Evolutionary conservation across 257 asterid genomes (phyloP), one percentile per base, ranked within the genome.

Genomic region (Apocynum venetum): DNA sequence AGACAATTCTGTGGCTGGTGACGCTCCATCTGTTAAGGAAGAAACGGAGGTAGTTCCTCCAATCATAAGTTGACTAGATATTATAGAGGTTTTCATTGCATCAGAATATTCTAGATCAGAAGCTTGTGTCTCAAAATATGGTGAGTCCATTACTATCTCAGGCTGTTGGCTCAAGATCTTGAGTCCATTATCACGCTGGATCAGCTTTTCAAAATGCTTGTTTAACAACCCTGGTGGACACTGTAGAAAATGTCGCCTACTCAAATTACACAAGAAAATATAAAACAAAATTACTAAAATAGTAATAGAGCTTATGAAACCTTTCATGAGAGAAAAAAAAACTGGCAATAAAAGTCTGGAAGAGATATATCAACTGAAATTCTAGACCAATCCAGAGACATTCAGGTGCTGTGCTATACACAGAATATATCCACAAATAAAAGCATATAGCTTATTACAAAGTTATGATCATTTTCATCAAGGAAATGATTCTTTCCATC

Each of bases 161-260:
- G 82, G 91, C 77, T 87, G 92, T 80, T 25, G 90, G 85, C 96
- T 94, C 86, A 94, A 81, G 64, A 82, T 72, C 72, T 81, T 66
- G 44, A 92, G 97, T 49, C 93, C 91, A 31, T 38, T 38, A 78
- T 94, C 97, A 80, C 92, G 87, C 81, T 87, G 96, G 78, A 92
- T 80, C 85, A 94, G 89, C 86, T 91, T 92, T 77, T 94, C 98
- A 76, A 82, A 94, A 80, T 92, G 93, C 89, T 88, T 92, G 84
- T 85, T 89, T 76, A 94, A 76, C 80, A 82, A 82, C 41, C 97
- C 94, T 73, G 89, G 88, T 59, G 92, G 90, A 82, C 91, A 94
- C 78, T 86, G 87, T 68, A 91, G 84, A 74, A 81, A 83, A 82
- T 94, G 98, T 81, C 76, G 79, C 93, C 98, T 94, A 65, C 55